phyloP scores from a whole-genome alignment of 2,329 filamentous ascomycete genomes.

The Ceratocystiopsis sp. region DNA sequence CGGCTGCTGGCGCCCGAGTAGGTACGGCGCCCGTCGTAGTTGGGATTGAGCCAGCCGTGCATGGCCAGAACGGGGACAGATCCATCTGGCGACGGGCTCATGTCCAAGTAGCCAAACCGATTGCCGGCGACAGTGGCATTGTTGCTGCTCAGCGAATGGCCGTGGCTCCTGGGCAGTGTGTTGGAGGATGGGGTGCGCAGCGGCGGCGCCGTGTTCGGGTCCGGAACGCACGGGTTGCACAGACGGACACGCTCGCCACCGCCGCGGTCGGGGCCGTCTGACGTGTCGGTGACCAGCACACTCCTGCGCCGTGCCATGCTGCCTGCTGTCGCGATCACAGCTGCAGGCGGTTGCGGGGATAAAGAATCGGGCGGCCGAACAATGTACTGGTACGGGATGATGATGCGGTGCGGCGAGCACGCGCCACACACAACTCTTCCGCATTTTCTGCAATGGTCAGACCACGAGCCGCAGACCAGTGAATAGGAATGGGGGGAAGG shows the following conservation, averaged over 20 bases:
- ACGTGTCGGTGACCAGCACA: slow-evolving; percentile 21
- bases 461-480: background rate
- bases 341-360: slow-evolving; percentile 17
- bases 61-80: no score
- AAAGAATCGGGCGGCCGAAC: slow-evolving; percentile 50
- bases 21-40: background rate
- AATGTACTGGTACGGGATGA: slow-evolving; percentile 84
- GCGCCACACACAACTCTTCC: slow-evolving; percentile 77
- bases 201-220: slow-evolving; percentile 41
- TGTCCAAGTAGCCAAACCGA: background rate
- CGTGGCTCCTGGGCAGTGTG: no score
- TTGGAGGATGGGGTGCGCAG: no score
- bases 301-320: no score
- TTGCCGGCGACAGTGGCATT: background rate
- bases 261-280: slow-evolving; percentile 30
- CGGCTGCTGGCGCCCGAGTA: background rate
- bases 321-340: background rate
- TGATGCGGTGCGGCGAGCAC: slow-evolving; percentile 89
- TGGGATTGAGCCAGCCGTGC: background rate
- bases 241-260: slow-evolving; percentile 42
- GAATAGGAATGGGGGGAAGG: background rate
- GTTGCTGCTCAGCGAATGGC: no score
- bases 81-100: no score
- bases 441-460: slow-evolving; percentile 48
- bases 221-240: slow-evolving; percentile 45